Base-by-base conservation (phyloP, 202 grass and related monocot species). In the Setaria italica region DNA sequence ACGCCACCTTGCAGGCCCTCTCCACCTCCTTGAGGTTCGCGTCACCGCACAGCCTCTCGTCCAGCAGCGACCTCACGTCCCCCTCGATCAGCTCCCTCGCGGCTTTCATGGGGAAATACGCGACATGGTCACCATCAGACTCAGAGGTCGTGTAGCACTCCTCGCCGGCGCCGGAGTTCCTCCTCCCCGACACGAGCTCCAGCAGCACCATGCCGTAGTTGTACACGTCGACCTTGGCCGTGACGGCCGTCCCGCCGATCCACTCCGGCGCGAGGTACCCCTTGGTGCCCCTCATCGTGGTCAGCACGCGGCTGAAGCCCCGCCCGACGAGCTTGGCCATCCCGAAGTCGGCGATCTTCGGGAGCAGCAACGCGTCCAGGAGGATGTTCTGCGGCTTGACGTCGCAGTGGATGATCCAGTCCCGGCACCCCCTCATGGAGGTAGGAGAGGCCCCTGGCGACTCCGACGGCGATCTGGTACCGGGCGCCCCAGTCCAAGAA, bases 191-290 rank as follows among this genome's bases (percentile, higher is more conserved):
- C 7, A 91, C 84, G 12, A 91, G 66, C 67, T 91, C 89, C 9
- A 91, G 74, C 45, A 85, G 55, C 82, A 91, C 79, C 89, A 91
- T 88, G 13, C 86, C 86, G 29, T 81, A 91, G 70, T 86, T 88
- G 78, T 85, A 85, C 3, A 91, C 70, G 56, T 91, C 89, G 11
- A 80, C 85, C 80, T 88, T 91, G 21, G 85, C 8, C 47, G 75
- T 91, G 20, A 91, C 49, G 43, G 85, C 32, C 2, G 80, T 50
- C 0, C 81, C 89, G 43, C 21, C 21, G 49, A 91, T 88, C 85
- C 89, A 91, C n/a, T 91, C 89, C 3, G 89, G 85, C 21, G 89
- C 92, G 7, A 94, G 82, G 80, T 94, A 94, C 0, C 92, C 92
- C 39, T 66, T 68, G 6, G 92, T 94, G 9, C 89, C 89, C 55